Base-by-base conservation (phyloP, 176 grass and related monocot species). In the Aegilops sharonensis region DNA sequence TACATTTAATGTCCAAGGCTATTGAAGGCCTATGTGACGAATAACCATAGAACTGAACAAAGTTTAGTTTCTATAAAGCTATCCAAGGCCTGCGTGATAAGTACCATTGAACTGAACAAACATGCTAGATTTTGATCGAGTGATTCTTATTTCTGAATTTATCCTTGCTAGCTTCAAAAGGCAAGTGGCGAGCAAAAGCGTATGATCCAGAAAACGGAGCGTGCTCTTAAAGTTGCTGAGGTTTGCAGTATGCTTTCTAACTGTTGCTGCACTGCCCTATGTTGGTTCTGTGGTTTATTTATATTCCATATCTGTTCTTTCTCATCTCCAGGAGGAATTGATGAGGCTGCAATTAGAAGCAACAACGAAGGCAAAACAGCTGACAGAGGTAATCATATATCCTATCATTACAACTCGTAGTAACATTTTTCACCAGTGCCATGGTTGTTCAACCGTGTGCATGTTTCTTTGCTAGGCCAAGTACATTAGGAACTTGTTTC, bases 171-270 rank as follows among this genome's bases (percentile, higher is more conserved):
- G 97, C 78, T 99, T 54, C 85, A 91, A 89, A 99, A 94, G 83
- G 72, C 86, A 76, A 97, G 82, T 52, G 90, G 96, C 21, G 85
- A 94, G 30, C 90, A 86, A 90, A 97, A 89, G 35, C 89, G 81
- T 52, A 90, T 67, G 78, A 91, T 94, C 84, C 85, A 89, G 68
- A 99, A 96, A 87, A 99, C 92, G 9, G 94, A 99, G 57, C 94
- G 69, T 79, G 94, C 92, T 88, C 94, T 99, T 90, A 90, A 94
- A 91, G 87, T 94, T 72, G 94, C 97, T 21, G 94, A 99, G 97
- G 97, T 99, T 60, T 88, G 89, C 77, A 25, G 73, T 63, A 78
- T 59, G 8, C 88, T 81, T 56, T 12, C 15, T 36, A 48, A 65
- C 34, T 85, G 63, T 78, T 54, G 72, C 62, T 65, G 20, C 20